A percentile compares a stretch with the other conserved stretches of the same genome.
Conservation (phyloP, 352 stramenopile genomes). For the Pythium insidiosum region DNA sequence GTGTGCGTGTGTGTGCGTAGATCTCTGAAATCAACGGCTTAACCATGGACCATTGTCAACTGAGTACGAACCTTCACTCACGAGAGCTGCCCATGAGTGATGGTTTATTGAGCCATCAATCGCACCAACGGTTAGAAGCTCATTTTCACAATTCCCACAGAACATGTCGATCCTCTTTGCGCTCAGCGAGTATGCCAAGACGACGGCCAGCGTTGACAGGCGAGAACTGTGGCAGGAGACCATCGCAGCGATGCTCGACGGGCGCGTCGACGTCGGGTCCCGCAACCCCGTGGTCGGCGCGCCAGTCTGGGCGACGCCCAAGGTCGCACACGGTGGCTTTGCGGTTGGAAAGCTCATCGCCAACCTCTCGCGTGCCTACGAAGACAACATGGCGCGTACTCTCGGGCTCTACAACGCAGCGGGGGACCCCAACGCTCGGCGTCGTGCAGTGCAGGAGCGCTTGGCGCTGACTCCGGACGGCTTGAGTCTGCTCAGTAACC, state of each 20-base stretch:
- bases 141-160: not conserved
- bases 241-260: slow-evolving; percentile 5
- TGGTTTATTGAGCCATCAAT: no score
- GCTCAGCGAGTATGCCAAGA: slow-evolving; percentile 3
- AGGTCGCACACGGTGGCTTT: slow-evolving; percentile 12
- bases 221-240: slow-evolving; percentile 3
- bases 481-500: not conserved
- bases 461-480: not conserved
- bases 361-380: not conserved
- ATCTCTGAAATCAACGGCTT: no score
- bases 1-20: no score
- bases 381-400: not conserved
- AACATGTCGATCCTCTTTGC: slow-evolving; percentile 14
- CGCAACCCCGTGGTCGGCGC: not conserved
- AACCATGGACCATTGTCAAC: no score
- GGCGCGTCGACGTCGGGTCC: slow-evolving; percentile 2
- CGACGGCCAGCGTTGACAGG: not conserved
- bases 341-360: slow-evolving; percentile 4
- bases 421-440: not conserved
- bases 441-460: not conserved
- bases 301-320: slow-evolving; percentile 10
- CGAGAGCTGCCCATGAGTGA: no score
- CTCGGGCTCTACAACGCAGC: not conserved
- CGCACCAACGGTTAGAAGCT: no score
- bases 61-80: no score